These are phyloP conservation scores for Leccinum incarnatum DNA, from an alignment of 768 basidiomycete species.

Conservation along the genomic window DNA sequence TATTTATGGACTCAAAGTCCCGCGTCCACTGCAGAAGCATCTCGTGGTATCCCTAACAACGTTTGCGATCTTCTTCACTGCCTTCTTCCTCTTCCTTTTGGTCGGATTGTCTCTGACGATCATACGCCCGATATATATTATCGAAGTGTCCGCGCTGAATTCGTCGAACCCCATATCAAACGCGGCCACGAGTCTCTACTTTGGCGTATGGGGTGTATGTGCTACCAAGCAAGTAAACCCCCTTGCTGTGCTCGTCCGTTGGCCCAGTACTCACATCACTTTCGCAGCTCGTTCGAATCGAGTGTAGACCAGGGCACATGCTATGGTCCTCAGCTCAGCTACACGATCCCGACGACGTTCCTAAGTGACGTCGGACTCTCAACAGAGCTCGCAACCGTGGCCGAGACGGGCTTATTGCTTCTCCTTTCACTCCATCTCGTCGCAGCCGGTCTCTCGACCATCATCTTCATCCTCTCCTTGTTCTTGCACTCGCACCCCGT, in stretches of 20 bases:
- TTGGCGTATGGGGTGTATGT: conserved; percentile 86
- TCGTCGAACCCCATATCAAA: conserved; percentile 40
- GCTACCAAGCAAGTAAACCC: conserved; percentile 43
- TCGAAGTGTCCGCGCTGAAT: conserved; percentile 40
- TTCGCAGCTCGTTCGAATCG: neutral
- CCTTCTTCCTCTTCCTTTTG: conserved; percentile 74
- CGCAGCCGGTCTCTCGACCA: conserved; percentile 54
- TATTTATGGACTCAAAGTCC: conserved; percentile 19
- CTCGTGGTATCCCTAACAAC: conserved; percentile 46
- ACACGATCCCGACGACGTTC: conserved; percentile 52
- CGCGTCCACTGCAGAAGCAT: conserved; percentile 44
- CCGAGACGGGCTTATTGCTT: conserved; percentile 48
- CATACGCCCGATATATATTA: conserved; percentile 64
- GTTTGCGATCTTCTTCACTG: conserved; percentile 48
- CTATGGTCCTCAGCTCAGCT: conserved; percentile 65
- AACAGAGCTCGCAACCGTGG: conserved; percentile 39
- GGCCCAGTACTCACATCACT: neutral
- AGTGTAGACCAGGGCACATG: conserved; percentile 40
- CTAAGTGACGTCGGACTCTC: conserved; percentile 45
- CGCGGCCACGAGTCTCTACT: conserved; percentile 58
- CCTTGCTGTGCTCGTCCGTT: too few species aligned
- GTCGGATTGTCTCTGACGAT: conserved; percentile 76
- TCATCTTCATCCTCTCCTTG: conserved; percentile 50
- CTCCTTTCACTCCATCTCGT: conserved; percentile 72
- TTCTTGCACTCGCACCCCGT: conserved; percentile 57